Evolutionary conservation across 129 eudicot genomes (phyloP), one percentile per base, ranked within the genome.

Genomic region (Centella asiatica): DNA sequence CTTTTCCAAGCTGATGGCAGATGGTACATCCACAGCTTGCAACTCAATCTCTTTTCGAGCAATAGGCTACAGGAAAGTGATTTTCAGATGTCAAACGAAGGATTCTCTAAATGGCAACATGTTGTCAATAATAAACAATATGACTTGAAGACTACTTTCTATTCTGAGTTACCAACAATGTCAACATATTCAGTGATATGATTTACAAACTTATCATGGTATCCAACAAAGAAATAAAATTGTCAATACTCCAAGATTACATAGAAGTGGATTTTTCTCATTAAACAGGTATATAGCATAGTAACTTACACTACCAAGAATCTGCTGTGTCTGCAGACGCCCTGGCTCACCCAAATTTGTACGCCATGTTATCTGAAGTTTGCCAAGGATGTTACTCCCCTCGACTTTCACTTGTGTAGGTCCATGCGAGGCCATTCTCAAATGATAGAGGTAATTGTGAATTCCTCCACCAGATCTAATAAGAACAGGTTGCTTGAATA

Each of bases 311-410:
- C 70, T 92, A 56, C 95, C 96, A 72, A 84, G 80, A 58, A 92
- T 92, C 48, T 92, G 87, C 65, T 92, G 98, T 4, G 98, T 92
- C 78, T 92, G 98, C 77, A 92, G 83, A 75, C 96, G 95, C 15
- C 98, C 98, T 31, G 98, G 90, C 72, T 92, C 98, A 62, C 98
- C 98, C 79, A 92, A 78, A 69, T 92, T 87, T 23, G 96, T 87
- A 63, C 95, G 98, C 98, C 98, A 92, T 55, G 95, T 92, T 72
- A 92, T 82, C 77, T 87, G 98, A 63, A 92, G 95, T 77, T 92
- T 92, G 17, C 98, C 98, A 42, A 92, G 95, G 60, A 84, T 65
- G 70, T 92, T 87, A 65, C 89, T 92, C 48, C 96, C 95, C 81
- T 84, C 95, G 18, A 67, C 77, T 64, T 80, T 79, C 54, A 68